Conservation (phyloP, 2,329 filamentous ascomycete species). For the Ophiostoma montium region DNA sequence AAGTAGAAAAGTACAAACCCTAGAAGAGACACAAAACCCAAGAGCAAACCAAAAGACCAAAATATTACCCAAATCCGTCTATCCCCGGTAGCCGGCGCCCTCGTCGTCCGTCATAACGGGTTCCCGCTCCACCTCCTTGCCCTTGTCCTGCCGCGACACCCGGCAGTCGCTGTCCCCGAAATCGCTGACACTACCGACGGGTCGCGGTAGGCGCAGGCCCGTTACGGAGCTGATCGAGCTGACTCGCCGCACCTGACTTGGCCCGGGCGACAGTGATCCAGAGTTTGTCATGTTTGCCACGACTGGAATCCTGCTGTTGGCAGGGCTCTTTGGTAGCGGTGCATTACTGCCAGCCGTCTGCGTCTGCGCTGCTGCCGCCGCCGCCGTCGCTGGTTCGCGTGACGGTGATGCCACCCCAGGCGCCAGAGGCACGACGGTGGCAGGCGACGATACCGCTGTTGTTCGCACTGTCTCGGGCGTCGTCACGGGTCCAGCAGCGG, state of each 20-base stretch:
- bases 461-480: background rate
- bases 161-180: slow-evolving; percentile 12
- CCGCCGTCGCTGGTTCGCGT: background rate
- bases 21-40: background rate
- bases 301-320: slow-evolving; percentile 6
- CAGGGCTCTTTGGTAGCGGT: slow-evolving; percentile 1
- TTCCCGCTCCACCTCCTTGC: slow-evolving; percentile 29
- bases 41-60: no score
- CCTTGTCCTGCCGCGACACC: slow-evolving; percentile 22
- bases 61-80: no score
- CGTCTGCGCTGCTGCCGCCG: background rate
- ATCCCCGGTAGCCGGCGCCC: slow-evolving; percentile 7
- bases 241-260: background rate
- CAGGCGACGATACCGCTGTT: background rate
- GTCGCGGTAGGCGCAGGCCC: background rate
- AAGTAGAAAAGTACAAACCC: background rate
- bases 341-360: background rate
- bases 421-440: background rate
- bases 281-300: background rate
- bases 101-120: slow-evolving; percentile 13
- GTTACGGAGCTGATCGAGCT: background rate
- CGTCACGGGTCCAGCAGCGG: background rate
- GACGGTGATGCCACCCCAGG: background rate
- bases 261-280: background rate
- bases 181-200: background rate